Base-by-base conservation (phyloP, 2,329 filamentous ascomycete species). In the Aspergillus hortae region DNA sequence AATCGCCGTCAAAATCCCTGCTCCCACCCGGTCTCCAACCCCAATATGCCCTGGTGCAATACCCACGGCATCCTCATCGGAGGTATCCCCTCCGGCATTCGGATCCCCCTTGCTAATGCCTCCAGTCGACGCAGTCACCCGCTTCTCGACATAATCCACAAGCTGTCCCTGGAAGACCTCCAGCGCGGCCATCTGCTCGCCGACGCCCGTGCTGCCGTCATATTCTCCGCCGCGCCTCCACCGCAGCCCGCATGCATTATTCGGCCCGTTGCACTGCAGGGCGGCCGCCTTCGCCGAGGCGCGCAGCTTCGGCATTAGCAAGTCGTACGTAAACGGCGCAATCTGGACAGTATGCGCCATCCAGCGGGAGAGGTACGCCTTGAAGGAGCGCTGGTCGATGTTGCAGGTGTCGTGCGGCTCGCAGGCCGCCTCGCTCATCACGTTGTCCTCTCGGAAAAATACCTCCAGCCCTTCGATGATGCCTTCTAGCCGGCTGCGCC, bases 351-450 rank as follows among this genome's bases (percentile, higher is more conserved):
- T 77, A 6, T 78, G 74, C 9, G 80, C 81, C 69, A 77, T 74
- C 77, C 82, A 87, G 41, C 84, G 80, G 0, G 79, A 71, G 6
- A 87, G 74, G 61, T 85, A 86, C 11, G 82, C 83, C 69, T 87
- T 87, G 77, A 87, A 87, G 2, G 79, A 80, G 48, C 75, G 78
- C 67, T 86, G 82, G 56, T 87, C 84, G 17, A 77, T 63, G 3
- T 52, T 46, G 32, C 49, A 52, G 21, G 30, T 23, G 19, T 25
- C 30, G 40, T 47, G 44, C 3, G 78, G 74, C 66, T 85, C 81
- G 70, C 84, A 87, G 19, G 67, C 27, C 11, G 27, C 21, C n/a
- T 52, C 49, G 15, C 25, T 36, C 49, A 52, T 52, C 17, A 52
- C 40, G 17, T 48, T 15, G 2, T 77, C 67, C 6, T 33, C 15